Conservation (phyloP, 768 basidiomycete species). For the Collybia mongolica region DNA sequence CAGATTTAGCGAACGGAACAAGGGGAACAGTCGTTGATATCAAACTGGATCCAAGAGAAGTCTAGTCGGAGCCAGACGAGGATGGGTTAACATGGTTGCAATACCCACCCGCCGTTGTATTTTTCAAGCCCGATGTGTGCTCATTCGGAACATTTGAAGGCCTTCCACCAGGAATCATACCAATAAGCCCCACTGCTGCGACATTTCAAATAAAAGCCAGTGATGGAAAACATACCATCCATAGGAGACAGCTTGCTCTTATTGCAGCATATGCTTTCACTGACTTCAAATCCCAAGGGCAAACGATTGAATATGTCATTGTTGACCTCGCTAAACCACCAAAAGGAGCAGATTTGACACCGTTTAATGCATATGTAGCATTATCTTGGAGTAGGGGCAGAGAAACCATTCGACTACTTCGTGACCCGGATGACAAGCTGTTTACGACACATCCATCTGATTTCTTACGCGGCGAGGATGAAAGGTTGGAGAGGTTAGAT, state of each 20-base stretch:
- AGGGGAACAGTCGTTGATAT: constrained; percentile 31
- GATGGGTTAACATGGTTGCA: constrained; percentile 16
- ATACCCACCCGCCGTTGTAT: constrained; percentile 27
- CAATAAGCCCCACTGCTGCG: constrained; percentile 13
- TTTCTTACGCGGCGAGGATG: constrained; percentile 18
- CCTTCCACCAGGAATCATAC: constrained; percentile 22
- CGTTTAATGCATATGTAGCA: constrained; percentile 32
- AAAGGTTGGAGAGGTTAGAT: constrained; percentile 1
- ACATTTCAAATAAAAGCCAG: not conserved
- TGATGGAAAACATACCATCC: constrained; percentile 10
- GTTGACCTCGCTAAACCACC: constrained; percentile 34
- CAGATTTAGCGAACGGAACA: constrained; percentile 38
- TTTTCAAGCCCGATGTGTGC: constrained; percentile 25
- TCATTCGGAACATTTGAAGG: constrained; percentile 18
- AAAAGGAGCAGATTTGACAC: constrained; percentile 15
- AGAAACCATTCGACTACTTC: constrained; percentile 25
- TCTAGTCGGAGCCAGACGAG: constrained; percentile 5
- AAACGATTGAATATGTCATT: constrained; percentile 30
- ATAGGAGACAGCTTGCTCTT: constrained; percentile 26
- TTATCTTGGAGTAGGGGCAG: constrained; percentile 29
- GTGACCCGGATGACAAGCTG: constrained; percentile 23
- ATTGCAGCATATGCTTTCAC: constrained; percentile 38
- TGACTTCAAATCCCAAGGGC: constrained; percentile 39
- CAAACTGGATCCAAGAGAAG: constrained; percentile 30
- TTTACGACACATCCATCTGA: constrained; percentile 21